phyloP scores from a whole-genome alignment of 1,139 yeast genomes.

The Pichia sp. region DNA sequence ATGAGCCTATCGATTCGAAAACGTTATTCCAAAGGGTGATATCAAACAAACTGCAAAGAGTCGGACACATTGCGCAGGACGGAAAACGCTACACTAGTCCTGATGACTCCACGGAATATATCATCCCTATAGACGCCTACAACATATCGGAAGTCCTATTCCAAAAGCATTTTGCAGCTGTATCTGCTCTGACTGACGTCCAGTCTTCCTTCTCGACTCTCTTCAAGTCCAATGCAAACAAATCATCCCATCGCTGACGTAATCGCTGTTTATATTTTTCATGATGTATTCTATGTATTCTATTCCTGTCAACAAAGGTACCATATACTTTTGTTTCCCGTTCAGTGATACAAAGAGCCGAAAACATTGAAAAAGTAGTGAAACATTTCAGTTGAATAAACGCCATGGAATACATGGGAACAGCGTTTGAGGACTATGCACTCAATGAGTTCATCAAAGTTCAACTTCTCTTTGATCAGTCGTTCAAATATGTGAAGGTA shows the following conservation, averaged over 20 bases:
- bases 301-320: background rate
- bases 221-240: background rate
- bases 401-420: conserved; percentile 16
- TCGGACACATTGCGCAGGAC: background rate
- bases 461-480: conserved; percentile 26
- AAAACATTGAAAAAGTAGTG: background rate
- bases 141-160: background rate
- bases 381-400: background rate
- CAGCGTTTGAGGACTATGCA: conserved; percentile 21
- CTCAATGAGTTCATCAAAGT: conserved; percentile 27
- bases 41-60: background rate
- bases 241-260: background rate
- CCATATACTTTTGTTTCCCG: background rate
- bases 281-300: background rate
- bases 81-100: background rate
- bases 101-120: background rate
- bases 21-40: background rate
- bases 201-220: background rate
- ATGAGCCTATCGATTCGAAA: background rate
- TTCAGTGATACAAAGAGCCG: background rate
- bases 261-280: background rate
- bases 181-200: background rate
- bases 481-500: conserved; percentile 19
- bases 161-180: background rate
- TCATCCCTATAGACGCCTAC: background rate